A percentile compares a stretch with the other conserved stretches of the same genome.
phyloP scores from a whole-genome alignment of 2,329 filamentous ascomycete genomes.

The Hymenoscyphus occultus region DNA sequence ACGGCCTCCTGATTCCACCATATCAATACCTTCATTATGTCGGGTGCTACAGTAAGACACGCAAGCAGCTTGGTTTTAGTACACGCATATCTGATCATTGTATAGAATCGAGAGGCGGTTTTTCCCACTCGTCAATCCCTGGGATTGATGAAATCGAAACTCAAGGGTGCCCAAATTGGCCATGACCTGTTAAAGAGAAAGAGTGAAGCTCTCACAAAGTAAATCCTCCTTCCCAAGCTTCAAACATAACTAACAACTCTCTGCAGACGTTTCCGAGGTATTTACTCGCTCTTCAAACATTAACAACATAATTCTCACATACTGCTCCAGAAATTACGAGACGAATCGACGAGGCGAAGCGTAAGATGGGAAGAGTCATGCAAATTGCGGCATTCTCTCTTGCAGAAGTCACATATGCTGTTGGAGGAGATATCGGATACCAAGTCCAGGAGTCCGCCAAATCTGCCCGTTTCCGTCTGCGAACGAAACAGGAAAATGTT shows the following conservation, averaged over 20 bases:
- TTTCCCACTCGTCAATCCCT: conserved; percentile 97
- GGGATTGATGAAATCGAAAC: conserved; percentile 95
- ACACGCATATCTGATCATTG: conserved; percentile 20
- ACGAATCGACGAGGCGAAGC: conserved; percentile 97
- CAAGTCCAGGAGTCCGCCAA: conserved; percentile 97
- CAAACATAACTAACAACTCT: conserved; percentile 27
- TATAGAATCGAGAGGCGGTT: conserved; percentile 87
- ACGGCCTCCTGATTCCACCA: not conserved
- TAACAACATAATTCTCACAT: not conserved
- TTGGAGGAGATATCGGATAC: conserved; percentile 92
- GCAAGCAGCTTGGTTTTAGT: conserved; percentile 15
- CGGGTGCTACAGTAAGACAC: conserved; percentile 48
- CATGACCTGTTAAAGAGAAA: conserved; percentile 96
- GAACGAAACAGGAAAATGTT: conserved; percentile 97
- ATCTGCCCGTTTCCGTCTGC: conserved; percentile 85
- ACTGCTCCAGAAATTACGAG: conserved; percentile 76
- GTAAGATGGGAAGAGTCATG: conserved; percentile 99
- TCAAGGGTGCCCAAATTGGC: conserved; percentile 88
- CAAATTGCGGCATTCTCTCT: conserved; percentile 97
- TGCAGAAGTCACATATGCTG: conserved; percentile 95
- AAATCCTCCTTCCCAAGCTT: conserved; percentile 27
- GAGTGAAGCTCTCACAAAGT: conserved; percentile 98
- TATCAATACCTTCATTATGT: conserved; percentile 43
- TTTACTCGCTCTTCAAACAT: conserved; percentile 18
- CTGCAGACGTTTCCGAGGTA: conserved; percentile 82